phyloP scores from a whole-genome alignment of 2,329 filamentous ascomycete genomes.

The Apiospora marii region DNA sequence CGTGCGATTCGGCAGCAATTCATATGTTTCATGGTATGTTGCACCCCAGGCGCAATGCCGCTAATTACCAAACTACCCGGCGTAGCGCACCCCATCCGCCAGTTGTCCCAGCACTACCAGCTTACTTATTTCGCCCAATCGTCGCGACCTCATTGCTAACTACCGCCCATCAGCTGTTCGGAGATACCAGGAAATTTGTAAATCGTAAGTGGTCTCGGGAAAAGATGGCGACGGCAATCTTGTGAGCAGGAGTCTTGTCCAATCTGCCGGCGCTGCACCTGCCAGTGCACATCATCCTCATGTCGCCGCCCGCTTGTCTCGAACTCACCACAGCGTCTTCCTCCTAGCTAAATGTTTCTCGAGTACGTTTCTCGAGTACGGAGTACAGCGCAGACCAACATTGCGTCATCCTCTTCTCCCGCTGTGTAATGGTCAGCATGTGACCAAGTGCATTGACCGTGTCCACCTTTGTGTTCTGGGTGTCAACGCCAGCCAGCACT shows the following conservation, averaged over 20 bases:
- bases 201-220: background rate
- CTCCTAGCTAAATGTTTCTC: background rate
- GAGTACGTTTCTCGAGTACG: background rate
- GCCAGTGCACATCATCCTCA: background rate
- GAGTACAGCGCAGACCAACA: background rate
- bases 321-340: background rate
- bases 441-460: too few relatives aligned
- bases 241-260: background rate
- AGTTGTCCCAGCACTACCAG: background rate
- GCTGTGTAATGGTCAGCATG: background rate
- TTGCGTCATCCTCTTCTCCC: background rate
- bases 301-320: background rate
- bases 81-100: background rate
- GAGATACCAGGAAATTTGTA: background rate
- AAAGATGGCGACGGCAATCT: background rate
- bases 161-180: conserved; percentile 8
- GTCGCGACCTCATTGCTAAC: background rate
- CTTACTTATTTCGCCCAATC: background rate
- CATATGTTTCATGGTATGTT: conserved; percentile 7
- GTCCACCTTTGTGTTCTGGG: background rate
- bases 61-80: background rate
- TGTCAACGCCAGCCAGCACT: too few relatives aligned
- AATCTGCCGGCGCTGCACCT: background rate
- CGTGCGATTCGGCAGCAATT: background rate
- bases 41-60: background rate